Base-by-base conservation (phyloP, 2,329 filamentous ascomycete species). In the Hypoxylon sp. region DNA sequence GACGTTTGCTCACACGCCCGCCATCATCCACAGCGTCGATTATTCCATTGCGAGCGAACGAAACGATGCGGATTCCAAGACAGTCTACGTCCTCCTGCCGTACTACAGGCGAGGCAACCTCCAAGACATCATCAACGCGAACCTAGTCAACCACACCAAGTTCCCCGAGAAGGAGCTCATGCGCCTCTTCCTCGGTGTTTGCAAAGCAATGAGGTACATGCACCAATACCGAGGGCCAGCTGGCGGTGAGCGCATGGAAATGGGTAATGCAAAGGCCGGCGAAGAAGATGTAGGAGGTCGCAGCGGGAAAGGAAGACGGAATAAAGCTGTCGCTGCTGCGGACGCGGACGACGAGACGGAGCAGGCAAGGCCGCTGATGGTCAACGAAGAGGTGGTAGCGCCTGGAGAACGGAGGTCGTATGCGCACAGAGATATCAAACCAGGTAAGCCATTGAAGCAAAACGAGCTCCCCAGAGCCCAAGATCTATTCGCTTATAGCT, bases 71-170 rank as follows among this genome's bases (percentile, higher is more conserved):
- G 85, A 86, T 42, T 85, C 88, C 61, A 98, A 98, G 80, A 98
- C 94, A 0, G 95, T 98, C 49, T 99, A 99, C 75, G 95, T 99
- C 60, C 81, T 99, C 38, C 83, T 99, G 17, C 95, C 95, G 10
- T 99, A 98, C 79, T 99, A 97, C 79, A 83, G 92, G 69, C 84
- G 94, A 65, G 95, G 95, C 11, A 99, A 99, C 75, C 83, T 99
- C 31, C 95, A 99, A 78, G 95, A 99, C 77, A 89, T 96, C 72
- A 98, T 99, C 81, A 99, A 99, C 75, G 94, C 95, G 63, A 99
- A 99, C 76, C 81, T 98, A 51, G 94, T 99, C 75, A 98, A 98
- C 75, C 92, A 96, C 73, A 91, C 90, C 31, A 84, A 83, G 48
- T 98, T 99, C 70, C 92, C 94, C 0, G 94, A 98, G 78, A 85